Conservation (phyloP, 2,329 filamentous ascomycete genomes). For the Aspergillus flavus region DNA sequence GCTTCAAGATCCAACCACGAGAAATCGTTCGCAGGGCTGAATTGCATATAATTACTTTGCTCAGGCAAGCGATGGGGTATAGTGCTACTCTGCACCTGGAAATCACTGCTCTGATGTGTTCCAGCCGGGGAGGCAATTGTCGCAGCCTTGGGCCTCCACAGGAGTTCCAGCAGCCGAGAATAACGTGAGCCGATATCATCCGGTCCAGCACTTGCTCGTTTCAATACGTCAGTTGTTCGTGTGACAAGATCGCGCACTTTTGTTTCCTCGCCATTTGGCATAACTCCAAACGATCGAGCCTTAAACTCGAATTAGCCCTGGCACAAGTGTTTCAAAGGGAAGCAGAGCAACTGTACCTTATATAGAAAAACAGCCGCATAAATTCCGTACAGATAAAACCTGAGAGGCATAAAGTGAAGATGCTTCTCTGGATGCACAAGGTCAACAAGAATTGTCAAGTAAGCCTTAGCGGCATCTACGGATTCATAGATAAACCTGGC, state of each 20-base stretch:
- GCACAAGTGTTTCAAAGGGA: not conserved
- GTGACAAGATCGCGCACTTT: slow-evolving; percentile 60
- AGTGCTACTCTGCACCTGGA: slow-evolving; percentile 33
- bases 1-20: slow-evolving; percentile 65
- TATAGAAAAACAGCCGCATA: slow-evolving; percentile 68
- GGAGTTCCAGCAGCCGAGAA: slow-evolving; percentile 60
- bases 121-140: slow-evolving; percentile 27
- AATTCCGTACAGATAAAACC: slow-evolving; percentile 65
- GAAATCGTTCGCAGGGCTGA: slow-evolving; percentile 58
- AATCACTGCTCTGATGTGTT: slow-evolving; percentile 35
- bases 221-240: slow-evolving; percentile 61
- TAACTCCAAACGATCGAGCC: slow-evolving; percentile 62
- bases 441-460: slow-evolving; percentile 62
- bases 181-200: slow-evolving; percentile 66
- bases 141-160: slow-evolving; percentile 56
- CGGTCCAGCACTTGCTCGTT: slow-evolving; percentile 58
- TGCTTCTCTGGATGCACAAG: slow-evolving; percentile 61
- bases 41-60: slow-evolving; percentile 37
- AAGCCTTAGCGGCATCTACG: slow-evolving; percentile 64
- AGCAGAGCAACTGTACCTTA: slow-evolving; percentile 49
- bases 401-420: slow-evolving; percentile 65
- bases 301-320: slow-evolving; percentile 21
- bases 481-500: slow-evolving; percentile 69
- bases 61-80: slow-evolving; percentile 39
- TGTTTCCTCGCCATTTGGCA: slow-evolving; percentile 57